Evolutionary conservation across 23 red algal species (phyloP).

Genomic region (Gracilaria vermiculophylla): DNA sequence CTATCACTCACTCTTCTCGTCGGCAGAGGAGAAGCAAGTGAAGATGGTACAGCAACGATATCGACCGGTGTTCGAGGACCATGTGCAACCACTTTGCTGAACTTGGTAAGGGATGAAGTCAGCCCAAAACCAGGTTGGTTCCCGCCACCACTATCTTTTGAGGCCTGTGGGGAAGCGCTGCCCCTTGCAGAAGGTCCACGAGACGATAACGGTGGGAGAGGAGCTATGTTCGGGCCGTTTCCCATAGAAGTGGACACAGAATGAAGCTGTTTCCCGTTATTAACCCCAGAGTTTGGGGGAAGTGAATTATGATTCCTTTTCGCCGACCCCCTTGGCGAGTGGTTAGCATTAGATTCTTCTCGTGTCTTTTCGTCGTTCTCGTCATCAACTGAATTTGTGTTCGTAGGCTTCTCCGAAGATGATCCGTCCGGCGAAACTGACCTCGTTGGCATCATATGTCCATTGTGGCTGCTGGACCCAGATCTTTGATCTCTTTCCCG

Average conservation of each 20-base stretch:
- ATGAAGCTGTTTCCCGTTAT: not conserved
- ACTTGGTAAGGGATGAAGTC: conserved; percentile 45
- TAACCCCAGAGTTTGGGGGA: not conserved
- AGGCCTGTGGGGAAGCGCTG: not conserved
- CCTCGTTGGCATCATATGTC: not conserved
- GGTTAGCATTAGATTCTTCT: not conserved
- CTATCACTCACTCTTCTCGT: not conserved
- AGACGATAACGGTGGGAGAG: conserved; percentile 13
- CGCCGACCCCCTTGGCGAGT: not conserved
- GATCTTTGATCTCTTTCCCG: not conserved
- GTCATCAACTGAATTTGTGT: not conserved
- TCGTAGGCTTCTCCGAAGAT: not conserved
- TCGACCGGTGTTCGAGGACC: conserved; percentile 18
- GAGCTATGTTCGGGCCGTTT: not conserved
- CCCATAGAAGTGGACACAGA: not conserved
- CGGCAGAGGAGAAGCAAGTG: conserved; percentile 43
- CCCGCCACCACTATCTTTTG: not conserved
- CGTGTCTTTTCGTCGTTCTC: not conserved
- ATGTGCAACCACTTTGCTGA: conserved; percentile 28
- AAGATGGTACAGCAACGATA: conserved; percentile 19
- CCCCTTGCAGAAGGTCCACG: not conserved
- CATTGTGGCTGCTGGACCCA: not conserved
- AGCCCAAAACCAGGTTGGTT: not conserved
- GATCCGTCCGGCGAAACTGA: not conserved
- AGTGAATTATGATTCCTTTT: not conserved